Conservation (phyloP, 2,329 filamentous ascomycete species). For the Phyllosticta citribraziliensis region DNA sequence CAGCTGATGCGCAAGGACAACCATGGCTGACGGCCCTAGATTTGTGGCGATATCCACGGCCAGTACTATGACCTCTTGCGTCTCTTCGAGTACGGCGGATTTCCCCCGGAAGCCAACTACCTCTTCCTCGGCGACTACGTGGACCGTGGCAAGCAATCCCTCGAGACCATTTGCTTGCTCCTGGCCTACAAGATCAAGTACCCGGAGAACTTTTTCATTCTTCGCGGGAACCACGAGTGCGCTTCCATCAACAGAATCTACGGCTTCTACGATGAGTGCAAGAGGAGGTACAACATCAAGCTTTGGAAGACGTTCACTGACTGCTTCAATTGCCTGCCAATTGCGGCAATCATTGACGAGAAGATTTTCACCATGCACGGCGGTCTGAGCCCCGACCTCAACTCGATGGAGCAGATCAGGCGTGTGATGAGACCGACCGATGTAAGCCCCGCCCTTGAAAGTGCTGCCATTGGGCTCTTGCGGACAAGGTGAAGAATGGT, state of each 20-base stretch:
- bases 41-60: constrained; percentile 97
- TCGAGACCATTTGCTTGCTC: constrained; percentile 95
- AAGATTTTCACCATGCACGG: constrained; percentile 99
- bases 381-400: constrained; percentile 89
- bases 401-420: constrained; percentile 99
- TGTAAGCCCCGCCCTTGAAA: constrained; percentile 51
- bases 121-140: constrained; percentile 99
- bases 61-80: constrained; percentile 98
- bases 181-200: constrained; percentile 99
- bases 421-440: constrained; percentile 98
- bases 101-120: constrained; percentile 97
- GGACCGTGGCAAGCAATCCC: constrained; percentile 96
- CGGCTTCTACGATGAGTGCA: constrained; percentile 99
- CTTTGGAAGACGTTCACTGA: constrained; percentile 99
- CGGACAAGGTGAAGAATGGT: constrained; percentile 18
- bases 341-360: constrained; percentile 97
- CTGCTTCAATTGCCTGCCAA: constrained; percentile 98
- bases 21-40: constrained; percentile 44
- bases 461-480: constrained; percentile 5
- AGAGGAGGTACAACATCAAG: constrained; percentile 98
- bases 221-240: constrained; percentile 98
- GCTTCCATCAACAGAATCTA: constrained; percentile 98
- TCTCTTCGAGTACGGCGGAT: constrained; percentile 96
- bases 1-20: not conserved
- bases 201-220: constrained; percentile 98